phyloP scores from a whole-genome alignment of 2,329 filamentous ascomycete genomes.

The Rutstroemia sp. region DNA sequence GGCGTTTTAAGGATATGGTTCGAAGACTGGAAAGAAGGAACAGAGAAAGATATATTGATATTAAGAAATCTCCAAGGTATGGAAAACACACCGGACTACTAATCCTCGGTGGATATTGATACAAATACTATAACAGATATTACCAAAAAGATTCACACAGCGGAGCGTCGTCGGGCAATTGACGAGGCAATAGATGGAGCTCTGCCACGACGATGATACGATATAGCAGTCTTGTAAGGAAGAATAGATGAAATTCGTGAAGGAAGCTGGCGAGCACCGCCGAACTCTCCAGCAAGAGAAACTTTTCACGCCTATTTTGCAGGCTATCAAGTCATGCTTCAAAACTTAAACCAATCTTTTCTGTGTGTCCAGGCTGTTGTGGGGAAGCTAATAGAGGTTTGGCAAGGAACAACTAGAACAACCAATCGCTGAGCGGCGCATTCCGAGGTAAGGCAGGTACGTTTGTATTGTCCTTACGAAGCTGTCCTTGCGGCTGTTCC shows the following conservation, averaged over 20 bases:
- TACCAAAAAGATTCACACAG: background rate
- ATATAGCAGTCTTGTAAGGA: background rate
- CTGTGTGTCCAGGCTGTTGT: background rate
- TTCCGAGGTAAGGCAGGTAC: background rate
- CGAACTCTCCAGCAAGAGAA: background rate
- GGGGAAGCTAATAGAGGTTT: background rate
- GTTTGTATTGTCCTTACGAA: background rate
- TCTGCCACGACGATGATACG: background rate
- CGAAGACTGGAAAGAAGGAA: too few species aligned
- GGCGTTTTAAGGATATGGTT: too few species aligned
- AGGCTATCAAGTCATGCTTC: background rate
- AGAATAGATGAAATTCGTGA: background rate
- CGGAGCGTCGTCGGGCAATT: background rate
- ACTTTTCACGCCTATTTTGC: background rate
- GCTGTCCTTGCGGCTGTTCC: too few species aligned
- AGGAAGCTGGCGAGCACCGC: background rate
- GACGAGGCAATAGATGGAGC: background rate
- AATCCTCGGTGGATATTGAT: background rate
- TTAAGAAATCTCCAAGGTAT: too few species aligned
- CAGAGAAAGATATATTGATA: too few species aligned
- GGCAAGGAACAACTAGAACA: background rate
- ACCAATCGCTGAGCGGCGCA: slow-evolving; percentile 5
- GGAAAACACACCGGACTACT: too few species aligned
- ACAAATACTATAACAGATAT: background rate
- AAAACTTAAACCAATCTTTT: background rate